Base-by-base conservation (phyloP, 1,284 basidiomycete genomes). In the Pholiota adiposa region DNA sequence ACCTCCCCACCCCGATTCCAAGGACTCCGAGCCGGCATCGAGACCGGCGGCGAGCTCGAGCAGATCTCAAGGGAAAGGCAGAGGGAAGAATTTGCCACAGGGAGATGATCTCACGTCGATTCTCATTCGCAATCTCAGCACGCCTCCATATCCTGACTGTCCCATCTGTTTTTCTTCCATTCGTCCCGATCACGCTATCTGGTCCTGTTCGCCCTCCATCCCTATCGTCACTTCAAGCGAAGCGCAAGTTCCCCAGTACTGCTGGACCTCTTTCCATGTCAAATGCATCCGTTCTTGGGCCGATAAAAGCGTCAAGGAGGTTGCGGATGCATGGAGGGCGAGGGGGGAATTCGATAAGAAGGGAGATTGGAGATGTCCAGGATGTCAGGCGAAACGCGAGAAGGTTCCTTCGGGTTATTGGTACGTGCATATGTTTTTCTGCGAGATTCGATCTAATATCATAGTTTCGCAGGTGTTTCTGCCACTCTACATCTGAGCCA, bases 301-400 rank as follows among this genome's bases (percentile, higher is more conserved):
- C 0, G 76, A 79, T 31, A 93, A 88, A 79, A 93, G 85, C 67
- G 88, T 92, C 44, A 92, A 89, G 67, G 92, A 93, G 7, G 69
- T 91, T 4, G 79, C 78, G 56, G 90, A 90, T 63, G 92, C 94
- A 0, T 92, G 88, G 81, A 78, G 84, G 1, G 87, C 87, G 2
- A 76, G 94, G 61, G 89, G 89, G 1, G 90, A 94, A 62, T 59
- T 62, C 16, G 77, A 79, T 29, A 79, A 79, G 52, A 79, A 79
- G 29, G 88, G 88, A 0, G 90, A 93, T 68, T 96, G 94, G 94
- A 80, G 89, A 58, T 96, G 94, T 73, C 94, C 94, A 0, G 93
- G 93, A 0, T 96, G 94, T 76, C 94, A 94, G 69, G 86, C 85
- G 2, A 89, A 87, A 62, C 79, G 94, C 25, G 79, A 81, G 46